Evolutionary conservation across 2,329 filamentous ascomycete species (phyloP), one percentile per base, ranked within the genome.

Genomic region (Fusarium beomiforme): DNA sequence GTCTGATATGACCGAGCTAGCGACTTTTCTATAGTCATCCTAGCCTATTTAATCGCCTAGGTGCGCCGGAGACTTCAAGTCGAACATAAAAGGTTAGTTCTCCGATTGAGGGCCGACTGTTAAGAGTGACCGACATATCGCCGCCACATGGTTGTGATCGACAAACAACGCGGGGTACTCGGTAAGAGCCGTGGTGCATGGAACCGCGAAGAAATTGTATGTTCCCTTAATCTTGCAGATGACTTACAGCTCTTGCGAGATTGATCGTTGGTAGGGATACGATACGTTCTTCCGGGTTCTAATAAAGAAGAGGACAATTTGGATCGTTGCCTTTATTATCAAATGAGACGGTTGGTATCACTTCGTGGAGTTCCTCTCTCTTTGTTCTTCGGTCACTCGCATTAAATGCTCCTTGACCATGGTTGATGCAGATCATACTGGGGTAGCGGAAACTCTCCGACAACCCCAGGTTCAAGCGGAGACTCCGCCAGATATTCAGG

Each of bases 41-140:
- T 9, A 24, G 5, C 3, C 2, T 3, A 4, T 4, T 3, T 11
- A 8, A 21, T 16, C 24, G 34, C 36, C 8, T 36, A 0, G 12
- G 47, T 16, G 8, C 2, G 16, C 16, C 21, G 24, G 47, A 37
- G 1, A 50, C 19, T 31, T 17, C 5, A 10, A 29, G n/a, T 37
- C 8, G 3, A 36, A 34, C 41, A 26, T 3, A 60, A 14, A 47
- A 16, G 42, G 64, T 42, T 67, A 66, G 47, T 44, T 49, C 36
- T 34, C 54, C 64, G 64, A 46, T 12, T 49, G 61, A 67, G 64
- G 64, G 42, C 62, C 64, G 64, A 67, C 55, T 61, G 26, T 47
- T 6, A 13, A 60, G 23, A 55, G 34, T 23, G 19, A 9, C 64
- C 55, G 64, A 67, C 46, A 67, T 67, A 55, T 60, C 54, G 37